Conservation (phyloP, 257 asterid species). For the Solanum chmielewskii region DNA sequence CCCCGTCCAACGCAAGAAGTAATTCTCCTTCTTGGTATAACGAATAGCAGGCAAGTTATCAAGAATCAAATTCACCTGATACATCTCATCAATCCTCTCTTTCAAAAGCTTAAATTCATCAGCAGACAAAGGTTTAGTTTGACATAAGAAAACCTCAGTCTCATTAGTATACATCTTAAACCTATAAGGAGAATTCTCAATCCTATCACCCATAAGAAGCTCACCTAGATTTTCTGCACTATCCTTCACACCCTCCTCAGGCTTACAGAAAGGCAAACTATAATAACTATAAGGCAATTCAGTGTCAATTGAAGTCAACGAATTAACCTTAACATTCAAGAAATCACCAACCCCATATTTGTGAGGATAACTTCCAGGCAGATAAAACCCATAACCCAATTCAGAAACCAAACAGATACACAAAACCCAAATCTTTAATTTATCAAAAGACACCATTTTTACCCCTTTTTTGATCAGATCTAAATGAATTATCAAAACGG, state of each 20-base stretch:
- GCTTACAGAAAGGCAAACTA: not conserved
- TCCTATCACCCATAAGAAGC: not conserved
- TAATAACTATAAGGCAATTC: not conserved
- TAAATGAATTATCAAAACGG: constrained; percentile 31
- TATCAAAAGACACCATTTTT: not conserved
- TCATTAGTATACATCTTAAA: not conserved
- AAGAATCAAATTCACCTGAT: constrained; percentile 74
- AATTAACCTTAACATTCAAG: not conserved
- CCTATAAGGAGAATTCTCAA: not conserved
- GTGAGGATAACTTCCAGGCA: not conserved
- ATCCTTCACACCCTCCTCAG: not conserved
- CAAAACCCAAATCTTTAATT: not conserved
- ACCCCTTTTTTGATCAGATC: constrained; percentile 33
- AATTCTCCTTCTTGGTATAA: constrained; percentile 60
- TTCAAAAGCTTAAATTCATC: constrained; percentile 27
- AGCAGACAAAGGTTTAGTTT: not conserved
- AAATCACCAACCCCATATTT: not conserved
- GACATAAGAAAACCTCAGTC: not conserved
- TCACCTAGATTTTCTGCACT: not conserved
- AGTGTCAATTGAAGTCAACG: not conserved
- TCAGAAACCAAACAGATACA: not conserved
- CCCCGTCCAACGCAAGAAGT: constrained; percentile 66
- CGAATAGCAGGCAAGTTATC: constrained; percentile 83
- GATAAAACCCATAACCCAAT: not conserved
- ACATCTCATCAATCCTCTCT: constrained; percentile 81